Conservation (phyloP, 1,139 yeast genomes). For the Yamadazyma membranifaciens region DNA sequence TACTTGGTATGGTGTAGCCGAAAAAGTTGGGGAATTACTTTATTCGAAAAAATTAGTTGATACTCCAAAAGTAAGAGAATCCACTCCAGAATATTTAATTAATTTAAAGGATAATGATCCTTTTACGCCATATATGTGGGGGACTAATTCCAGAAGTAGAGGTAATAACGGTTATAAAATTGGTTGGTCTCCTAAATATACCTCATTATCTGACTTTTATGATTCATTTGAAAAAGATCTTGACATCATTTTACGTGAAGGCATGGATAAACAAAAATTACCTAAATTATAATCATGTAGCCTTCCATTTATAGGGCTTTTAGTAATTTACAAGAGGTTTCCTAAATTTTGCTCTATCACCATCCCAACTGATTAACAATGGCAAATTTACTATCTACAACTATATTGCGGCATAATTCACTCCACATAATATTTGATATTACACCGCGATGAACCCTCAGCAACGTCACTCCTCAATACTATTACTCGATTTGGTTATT, state of each 20-base stretch:
- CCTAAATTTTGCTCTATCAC: no score
- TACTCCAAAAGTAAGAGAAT: slow-evolving; percentile 18
- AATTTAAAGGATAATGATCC: slow-evolving; percentile 14
- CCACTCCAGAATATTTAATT: slow-evolving; percentile 18
- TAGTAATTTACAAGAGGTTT: no score
- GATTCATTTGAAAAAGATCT: slow-evolving; percentile 17
- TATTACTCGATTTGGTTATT: no score
- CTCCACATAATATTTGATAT: no score
- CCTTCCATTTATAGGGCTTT: no score
- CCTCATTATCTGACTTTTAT: slow-evolving; percentile 17
- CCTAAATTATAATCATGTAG: slow-evolving; percentile 1
- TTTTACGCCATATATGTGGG: slow-evolving; percentile 28
- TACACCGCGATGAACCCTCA: no score
- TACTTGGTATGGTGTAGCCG: slow-evolving; percentile 31
- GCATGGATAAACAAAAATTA: slow-evolving; percentile 5
- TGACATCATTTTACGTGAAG: slow-evolving; percentile 7
- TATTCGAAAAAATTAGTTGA: slow-evolving; percentile 15
- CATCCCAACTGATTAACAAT: no score
- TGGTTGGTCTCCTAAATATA: slow-evolving; percentile 25
- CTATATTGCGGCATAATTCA: no score
- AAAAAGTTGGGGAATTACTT: slow-evolving; percentile 21
- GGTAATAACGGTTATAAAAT: slow-evolving; percentile 25
- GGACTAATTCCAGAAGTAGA: slow-evolving; percentile 29
- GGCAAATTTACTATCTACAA: no score
- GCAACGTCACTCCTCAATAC: no score